Conservation (phyloP, 352 stramenopile species). For the Hyaloperonospora arabidopsidis region DNA sequence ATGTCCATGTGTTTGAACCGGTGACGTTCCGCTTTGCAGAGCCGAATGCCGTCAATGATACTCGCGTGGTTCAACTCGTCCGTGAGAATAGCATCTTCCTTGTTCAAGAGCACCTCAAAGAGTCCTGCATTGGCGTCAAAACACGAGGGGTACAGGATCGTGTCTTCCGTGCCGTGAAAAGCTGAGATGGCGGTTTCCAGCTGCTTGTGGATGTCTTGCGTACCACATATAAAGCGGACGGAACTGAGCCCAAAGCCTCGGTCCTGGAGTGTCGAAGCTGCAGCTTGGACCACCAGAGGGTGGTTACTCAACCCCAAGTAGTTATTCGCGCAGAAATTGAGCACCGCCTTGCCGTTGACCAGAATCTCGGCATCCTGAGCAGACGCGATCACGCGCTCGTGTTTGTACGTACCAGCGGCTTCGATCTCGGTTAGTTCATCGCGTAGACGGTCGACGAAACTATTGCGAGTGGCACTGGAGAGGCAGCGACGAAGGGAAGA, state of each 20-base stretch:
- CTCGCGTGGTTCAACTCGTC: constrained; percentile 91
- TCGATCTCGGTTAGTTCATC: constrained; percentile 67
- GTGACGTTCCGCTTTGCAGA: constrained; percentile 90
- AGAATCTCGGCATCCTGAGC: constrained; percentile 72
- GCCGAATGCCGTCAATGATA: constrained; percentile 92
- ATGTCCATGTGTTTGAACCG: constrained; percentile 93
- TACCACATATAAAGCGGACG: constrained; percentile 93
- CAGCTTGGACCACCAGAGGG: constrained; percentile 73
- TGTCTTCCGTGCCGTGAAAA: constrained; percentile 93
- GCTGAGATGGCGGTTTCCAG: constrained; percentile 83
- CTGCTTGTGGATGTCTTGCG: constrained; percentile 91
- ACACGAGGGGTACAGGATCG: constrained; percentile 91
- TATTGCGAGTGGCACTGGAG: constrained; percentile 44
- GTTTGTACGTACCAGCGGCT: constrained; percentile 75
- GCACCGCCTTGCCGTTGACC: constrained; percentile 64
- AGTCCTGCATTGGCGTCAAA: constrained; percentile 92
- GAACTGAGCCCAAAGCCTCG: constrained; percentile 88
- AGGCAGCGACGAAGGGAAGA: constrained; percentile 15
- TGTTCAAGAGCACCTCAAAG: constrained; percentile 84
- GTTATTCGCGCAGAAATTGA: constrained; percentile 95
- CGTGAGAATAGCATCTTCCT: constrained; percentile 89
- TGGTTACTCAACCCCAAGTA: constrained; percentile 90
- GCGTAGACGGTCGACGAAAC: constrained; percentile 65
- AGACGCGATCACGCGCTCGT: constrained; percentile 87
- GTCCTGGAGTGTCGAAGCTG: constrained; percentile 71